Evolutionary conservation across 2,329 filamentous ascomycete genomes (phyloP).

Genomic region (Samsoniella hepiali): DNA sequence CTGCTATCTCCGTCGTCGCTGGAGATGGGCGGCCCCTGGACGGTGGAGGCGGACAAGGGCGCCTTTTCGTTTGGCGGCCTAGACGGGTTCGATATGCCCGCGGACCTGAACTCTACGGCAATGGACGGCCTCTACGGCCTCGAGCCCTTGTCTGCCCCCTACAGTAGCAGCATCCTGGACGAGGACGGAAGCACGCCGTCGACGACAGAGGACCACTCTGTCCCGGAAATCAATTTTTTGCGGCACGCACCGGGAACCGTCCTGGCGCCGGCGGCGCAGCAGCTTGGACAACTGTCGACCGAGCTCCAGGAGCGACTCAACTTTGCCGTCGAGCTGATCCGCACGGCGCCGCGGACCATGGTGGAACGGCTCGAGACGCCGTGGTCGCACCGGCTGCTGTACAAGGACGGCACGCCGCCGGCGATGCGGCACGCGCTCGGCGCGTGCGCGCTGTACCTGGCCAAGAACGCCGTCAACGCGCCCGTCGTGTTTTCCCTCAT

Average conservation of each 20-base stretch:
- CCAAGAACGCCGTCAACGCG: constrained; percentile 47
- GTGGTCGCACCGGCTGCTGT: constrained; percentile 53
- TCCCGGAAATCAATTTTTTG: neutral
- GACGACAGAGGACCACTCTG: neutral
- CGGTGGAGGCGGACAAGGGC: neutral
- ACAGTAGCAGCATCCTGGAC: neutral
- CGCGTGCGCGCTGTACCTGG: constrained; percentile 50
- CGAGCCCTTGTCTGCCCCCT: neutral
- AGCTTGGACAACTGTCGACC: constrained; percentile 25
- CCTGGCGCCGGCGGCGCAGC: constrained; percentile 24
- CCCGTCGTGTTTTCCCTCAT: constrained; percentile 48
- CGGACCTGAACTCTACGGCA: constrained; percentile 22
- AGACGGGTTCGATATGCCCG: constrained; percentile 19
- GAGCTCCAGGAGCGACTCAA: constrained; percentile 33
- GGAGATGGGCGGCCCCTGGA: neutral
- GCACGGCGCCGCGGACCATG: constrained; percentile 47
- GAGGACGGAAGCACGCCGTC: neutral
- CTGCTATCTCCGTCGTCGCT: neutral
- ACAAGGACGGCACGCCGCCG: constrained; percentile 48
- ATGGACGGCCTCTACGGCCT: neutral
- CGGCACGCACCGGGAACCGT: neutral
- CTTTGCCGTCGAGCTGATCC: constrained; percentile 50
- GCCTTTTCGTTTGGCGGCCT: constrained; percentile 17
- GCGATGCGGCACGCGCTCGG: constrained; percentile 52
- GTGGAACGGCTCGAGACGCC: constrained; percentile 47